Evolutionary conservation across 257 asterid genomes (phyloP), one percentile per base, ranked within the genome.

Genomic region (Linaria vulgaris): DNA sequence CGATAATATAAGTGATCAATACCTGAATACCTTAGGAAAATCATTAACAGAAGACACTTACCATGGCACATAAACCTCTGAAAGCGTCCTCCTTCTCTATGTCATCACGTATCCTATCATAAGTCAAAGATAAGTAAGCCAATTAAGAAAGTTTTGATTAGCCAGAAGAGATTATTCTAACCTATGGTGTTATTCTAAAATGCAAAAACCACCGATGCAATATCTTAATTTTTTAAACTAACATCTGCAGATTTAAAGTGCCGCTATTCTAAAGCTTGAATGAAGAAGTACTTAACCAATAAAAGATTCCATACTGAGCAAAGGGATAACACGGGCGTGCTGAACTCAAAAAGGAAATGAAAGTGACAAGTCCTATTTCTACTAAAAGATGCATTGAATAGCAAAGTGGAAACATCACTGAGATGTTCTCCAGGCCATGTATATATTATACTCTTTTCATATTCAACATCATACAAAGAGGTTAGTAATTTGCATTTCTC

Each of bases 21-120:
- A 47, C 19, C 24, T 50, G 49, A 37, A 49, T 1, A 20, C 19
- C 31, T 44, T 3, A 24, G 31, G 22, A n/a, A 43, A 53, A n/a
- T 27, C 34, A 27, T 6, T 9, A 24, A 45, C 45, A 27, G 9
- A 16, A 12, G 23, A 61, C 31, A 25, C 71, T 71, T 82, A 88
- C 98, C 97, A 92, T 68, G 64, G 96, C 96, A 64, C 97, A 92
- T 77, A 92, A 82, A 69, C 98, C 98, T 68, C 89, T 76, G 78
- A 92, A 92, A 61, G 98, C 97, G 34, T 92, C 98, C 78, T 92
- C 98, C 68, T 92, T 92, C 83, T 92, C 98, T 64, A 87, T 76
- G 76, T 89, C 97, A 78, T 92, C 98, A 43, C 98, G 96, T 68
- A 92, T 92, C 95, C 98, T 92, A 80, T 55, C 56, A 73, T 66